phyloP scores from a whole-genome alignment of 1,284 basidiomycete genomes.

The Apiotrichum laibachii region DNA sequence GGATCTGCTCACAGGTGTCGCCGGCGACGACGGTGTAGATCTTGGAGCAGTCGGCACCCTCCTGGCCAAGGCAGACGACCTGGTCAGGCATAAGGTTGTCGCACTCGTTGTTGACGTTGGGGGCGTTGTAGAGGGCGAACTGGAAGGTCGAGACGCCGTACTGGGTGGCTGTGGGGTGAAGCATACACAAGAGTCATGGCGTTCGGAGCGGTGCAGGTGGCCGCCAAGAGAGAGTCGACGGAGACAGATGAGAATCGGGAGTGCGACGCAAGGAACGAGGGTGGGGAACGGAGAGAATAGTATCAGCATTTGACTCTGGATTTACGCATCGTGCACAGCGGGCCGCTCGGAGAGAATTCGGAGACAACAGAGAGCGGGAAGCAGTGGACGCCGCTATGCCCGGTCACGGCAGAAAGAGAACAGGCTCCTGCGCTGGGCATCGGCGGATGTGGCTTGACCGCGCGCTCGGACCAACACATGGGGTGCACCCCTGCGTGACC shows the following conservation, averaged over 20 bases:
- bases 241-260: neutral
- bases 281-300: too few relatives aligned
- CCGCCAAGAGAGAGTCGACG: too few relatives aligned
- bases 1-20: conserved; percentile 49
- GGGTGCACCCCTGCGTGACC: too few relatives aligned
- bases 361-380: too few relatives aligned
- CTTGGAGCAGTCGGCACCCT: conserved; percentile 48
- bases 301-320: too few relatives aligned
- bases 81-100: conserved; percentile 48
- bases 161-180: conserved; percentile 35
- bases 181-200: neutral
- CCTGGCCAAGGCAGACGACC: conserved; percentile 49
- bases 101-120: conserved; percentile 46
- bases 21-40: conserved; percentile 48
- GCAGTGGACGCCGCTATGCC: too few relatives aligned
- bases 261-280: neutral
- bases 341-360: neutral
- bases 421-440: too few relatives aligned
- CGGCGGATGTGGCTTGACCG: neutral
- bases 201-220: too few relatives aligned
- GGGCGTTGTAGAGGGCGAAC: conserved; percentile 51
- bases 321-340: neutral
- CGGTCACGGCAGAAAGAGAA: too few relatives aligned
- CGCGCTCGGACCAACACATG: too few relatives aligned
- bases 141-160: conserved; percentile 53